Evolutionary conservation across 225 moss, liverwort and hornwort species (phyloP).

Genomic region (Physcomitrium patens): DNA sequence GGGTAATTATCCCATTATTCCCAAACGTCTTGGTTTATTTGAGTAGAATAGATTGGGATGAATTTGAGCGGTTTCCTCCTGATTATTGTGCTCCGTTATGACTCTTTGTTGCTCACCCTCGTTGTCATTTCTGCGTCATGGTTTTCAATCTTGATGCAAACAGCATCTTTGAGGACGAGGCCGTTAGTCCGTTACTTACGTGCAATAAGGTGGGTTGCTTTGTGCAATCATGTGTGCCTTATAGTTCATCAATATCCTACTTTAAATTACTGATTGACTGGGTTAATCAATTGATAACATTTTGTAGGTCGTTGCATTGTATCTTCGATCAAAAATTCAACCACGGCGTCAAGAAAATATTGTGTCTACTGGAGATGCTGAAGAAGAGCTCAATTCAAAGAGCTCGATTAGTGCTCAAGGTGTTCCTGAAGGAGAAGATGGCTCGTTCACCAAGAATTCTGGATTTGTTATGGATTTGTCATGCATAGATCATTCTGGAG

Average conservation of each 20-base stretch:
- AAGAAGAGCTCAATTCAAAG: conserved; percentile 21
- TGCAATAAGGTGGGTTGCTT: neutral
- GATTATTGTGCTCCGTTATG: neutral
- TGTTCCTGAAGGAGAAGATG: conserved; percentile 22
- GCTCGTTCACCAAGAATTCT: neutral
- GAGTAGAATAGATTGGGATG: neutral
- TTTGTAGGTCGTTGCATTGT: conserved; percentile 77
- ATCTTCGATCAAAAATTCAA: conserved; percentile 72
- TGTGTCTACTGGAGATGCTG: conserved; percentile 18
- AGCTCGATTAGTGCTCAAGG: conserved; percentile 1
- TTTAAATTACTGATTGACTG: neutral
- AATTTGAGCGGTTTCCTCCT: neutral
- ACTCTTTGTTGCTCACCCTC: conserved; percentile 10
- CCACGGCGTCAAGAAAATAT: conserved; percentile 23
- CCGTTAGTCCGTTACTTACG: neutral
- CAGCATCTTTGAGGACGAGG: neutral
- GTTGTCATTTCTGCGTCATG: conserved; percentile 3
- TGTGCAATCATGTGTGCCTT: too few relatives aligned
- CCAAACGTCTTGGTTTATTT: conserved; percentile 17
- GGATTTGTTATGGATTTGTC: conserved; percentile 19
- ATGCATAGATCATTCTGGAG: conserved; percentile 37
- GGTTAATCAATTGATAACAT: conserved; percentile 6
- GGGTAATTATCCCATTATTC: conserved; percentile 53
- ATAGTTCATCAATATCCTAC: neutral
- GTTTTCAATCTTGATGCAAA: neutral